Percentiles rank a stretch among this genome's conserved stretches.
Conservation (phyloP, 192 early-diverging fungal species). For the Coemansia sp. region DNA sequence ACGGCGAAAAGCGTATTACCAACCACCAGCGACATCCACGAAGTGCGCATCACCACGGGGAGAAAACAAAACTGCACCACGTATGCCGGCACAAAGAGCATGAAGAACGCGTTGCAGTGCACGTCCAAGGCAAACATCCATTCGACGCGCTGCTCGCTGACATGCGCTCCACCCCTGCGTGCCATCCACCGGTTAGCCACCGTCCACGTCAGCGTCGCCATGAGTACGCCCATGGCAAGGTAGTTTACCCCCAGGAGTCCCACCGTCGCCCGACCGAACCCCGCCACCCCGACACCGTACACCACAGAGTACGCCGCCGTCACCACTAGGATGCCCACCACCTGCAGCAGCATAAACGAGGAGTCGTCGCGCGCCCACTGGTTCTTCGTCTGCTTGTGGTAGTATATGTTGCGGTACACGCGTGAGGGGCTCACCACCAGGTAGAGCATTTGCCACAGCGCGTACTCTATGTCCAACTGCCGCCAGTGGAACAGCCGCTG, state of each 20-base stretch:
- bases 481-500: slow-evolving; percentile 45
- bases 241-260: slow-evolving; percentile 44
- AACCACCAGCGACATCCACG: slow-evolving; percentile 78
- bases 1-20: slow-evolving; percentile 88
- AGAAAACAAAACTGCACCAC: slow-evolving; percentile 93
- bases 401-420: slow-evolving; percentile 88
- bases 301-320: slow-evolving; percentile 35
- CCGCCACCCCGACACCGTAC: slow-evolving; percentile 28
- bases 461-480: slow-evolving; percentile 49
- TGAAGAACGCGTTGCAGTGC: slow-evolving; percentile 95
- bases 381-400: slow-evolving; percentile 98
- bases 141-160: slow-evolving; percentile 85
- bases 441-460: slow-evolving; percentile 50
- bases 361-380: slow-evolving; percentile 98
- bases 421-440: slow-evolving; percentile 43
- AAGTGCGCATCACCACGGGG: slow-evolving; percentile 70
- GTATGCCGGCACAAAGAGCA: slow-evolving; percentile 82
- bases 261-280: slow-evolving; percentile 35
- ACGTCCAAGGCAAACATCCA: slow-evolving; percentile 97
- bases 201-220: slow-evolving; percentile 43
- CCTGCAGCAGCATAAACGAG: slow-evolving; percentile 81
- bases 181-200: slow-evolving; percentile 79
- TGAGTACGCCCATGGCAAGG: slow-evolving; percentile 11
- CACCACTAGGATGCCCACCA: slow-evolving; percentile 51
- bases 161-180: slow-evolving; percentile 70